phyloP scores from a whole-genome alignment of 1,284 basidiomycete genomes.

The Bjerkandera adusta region DNA sequence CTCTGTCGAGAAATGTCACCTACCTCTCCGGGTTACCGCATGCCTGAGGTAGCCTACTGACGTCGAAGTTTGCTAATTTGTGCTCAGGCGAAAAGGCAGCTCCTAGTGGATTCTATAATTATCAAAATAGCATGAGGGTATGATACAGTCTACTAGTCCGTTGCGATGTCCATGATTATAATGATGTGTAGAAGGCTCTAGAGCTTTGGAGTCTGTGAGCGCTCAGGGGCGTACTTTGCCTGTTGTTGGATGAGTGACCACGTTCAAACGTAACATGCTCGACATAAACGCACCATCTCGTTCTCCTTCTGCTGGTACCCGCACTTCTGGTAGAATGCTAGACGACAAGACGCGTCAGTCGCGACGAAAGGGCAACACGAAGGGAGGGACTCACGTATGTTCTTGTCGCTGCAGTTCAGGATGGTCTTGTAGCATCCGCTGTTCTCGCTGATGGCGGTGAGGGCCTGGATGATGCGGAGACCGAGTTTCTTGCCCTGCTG shows the following conservation, averaged over 20 bases:
- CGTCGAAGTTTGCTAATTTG: no score
- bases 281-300: constrained; percentile 71
- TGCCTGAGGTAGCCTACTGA: no score
- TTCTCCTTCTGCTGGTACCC: constrained; percentile 87
- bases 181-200: no score
- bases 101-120: no score
- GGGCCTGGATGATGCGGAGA: constrained; percentile 80
- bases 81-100: no score
- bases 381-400: constrained; percentile 72
- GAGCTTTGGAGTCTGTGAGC: constrained; percentile 36
- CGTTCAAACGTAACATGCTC: not conserved
- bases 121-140: no score
- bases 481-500: constrained; percentile 93
- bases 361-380: not conserved
- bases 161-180: not conserved
- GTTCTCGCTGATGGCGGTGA: constrained; percentile 77
- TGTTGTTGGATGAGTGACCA: constrained; percentile 20
- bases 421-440: constrained; percentile 94
- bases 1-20: no score
- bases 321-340: constrained; percentile 97
- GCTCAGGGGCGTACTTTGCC: constrained; percentile 54
- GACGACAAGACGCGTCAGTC: constrained; percentile 11
- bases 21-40: no score
- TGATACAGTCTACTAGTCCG: constrained; percentile 12
- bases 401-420: constrained; percentile 89